phyloP scores from a whole-genome alignment of 768 basidiomycete species.

The Boletus rufocinnamomeus region DNA sequence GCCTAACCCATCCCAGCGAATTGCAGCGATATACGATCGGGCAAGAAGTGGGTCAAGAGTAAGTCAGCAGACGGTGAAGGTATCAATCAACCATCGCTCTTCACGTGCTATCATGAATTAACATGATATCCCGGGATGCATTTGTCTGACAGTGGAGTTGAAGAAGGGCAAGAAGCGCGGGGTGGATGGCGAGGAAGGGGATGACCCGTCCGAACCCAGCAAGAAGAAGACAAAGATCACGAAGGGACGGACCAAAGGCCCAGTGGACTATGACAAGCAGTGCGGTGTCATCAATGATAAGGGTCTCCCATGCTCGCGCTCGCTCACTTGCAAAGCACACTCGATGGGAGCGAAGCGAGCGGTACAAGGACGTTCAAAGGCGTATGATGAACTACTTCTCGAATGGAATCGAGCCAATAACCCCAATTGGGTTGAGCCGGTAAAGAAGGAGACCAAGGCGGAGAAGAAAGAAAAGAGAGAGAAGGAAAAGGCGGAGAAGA shows the following conservation, averaged over 20 bases:
- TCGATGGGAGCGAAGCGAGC: slow-evolving; percentile 95
- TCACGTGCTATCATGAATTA: slow-evolving; percentile 5
- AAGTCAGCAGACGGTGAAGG: slow-evolving; percentile 53
- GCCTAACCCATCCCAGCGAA: slow-evolving; percentile 43
- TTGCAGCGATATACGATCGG: slow-evolving; percentile 59
- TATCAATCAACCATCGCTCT: slow-evolving; percentile 21
- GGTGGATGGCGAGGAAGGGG: slow-evolving; percentile 67
- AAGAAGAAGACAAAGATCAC: slow-evolving; percentile 84
- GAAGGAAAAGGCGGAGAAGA: slow-evolving; percentile 81
- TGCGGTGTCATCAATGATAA: slow-evolving; percentile 99
- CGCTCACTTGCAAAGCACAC: slow-evolving; percentile 97
- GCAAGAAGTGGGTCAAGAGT: slow-evolving; percentile 57
- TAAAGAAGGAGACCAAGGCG: slow-evolving; percentile 82
- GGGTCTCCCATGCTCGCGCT: slow-evolving; percentile 86
- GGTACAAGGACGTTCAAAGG: slow-evolving; percentile 80
- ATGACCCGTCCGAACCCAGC: slow-evolving; percentile 63
- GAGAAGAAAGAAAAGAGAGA: slow-evolving; percentile 87
- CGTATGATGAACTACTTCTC: slow-evolving; percentile 83
- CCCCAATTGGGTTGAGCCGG: slow-evolving; percentile 86
- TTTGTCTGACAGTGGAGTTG: slow-evolving; percentile 32
- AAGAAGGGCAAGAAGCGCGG: slow-evolving; percentile 80
- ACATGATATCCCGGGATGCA: not conserved
- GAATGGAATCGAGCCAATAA: slow-evolving; percentile 92
- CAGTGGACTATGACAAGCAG: slow-evolving; percentile 87
- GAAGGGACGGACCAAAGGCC: slow-evolving; percentile 80